Conservation (phyloP, 176 grass and related monocot species). For the Eleusine indica region DNA sequence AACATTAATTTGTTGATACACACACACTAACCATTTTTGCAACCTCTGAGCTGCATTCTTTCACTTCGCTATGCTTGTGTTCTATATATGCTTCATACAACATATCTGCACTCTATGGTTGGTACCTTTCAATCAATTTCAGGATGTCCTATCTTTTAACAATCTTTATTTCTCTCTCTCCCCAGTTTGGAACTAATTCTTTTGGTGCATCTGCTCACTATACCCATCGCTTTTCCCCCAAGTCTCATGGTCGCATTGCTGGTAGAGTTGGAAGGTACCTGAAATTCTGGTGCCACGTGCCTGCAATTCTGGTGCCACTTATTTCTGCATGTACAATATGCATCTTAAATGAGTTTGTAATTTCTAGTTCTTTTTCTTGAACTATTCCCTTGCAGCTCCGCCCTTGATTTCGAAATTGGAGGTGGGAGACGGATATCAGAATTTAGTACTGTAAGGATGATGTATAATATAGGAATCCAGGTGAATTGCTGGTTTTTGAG, state of each 20-base stretch:
- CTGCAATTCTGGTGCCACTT: conserved; percentile 28
- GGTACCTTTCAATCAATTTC: conserved; percentile 6
- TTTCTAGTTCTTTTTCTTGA: conserved; percentile 23
- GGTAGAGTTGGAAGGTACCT: conserved; percentile 88
- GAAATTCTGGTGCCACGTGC: conserved; percentile 9
- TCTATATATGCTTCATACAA: conserved; percentile 18
- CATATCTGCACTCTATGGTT: background rate
- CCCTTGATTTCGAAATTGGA: conserved; percentile 95
- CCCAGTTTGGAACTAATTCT: conserved; percentile 81
- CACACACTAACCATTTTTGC: conserved; percentile 8
- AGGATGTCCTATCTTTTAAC: conserved; percentile 15
- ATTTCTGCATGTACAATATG: conserved; percentile 13
- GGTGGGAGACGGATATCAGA: conserved; percentile 89
- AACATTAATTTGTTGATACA: conserved; percentile 2
- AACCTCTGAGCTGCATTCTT: conserved; percentile 11
- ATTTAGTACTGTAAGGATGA: conserved; percentile 84
- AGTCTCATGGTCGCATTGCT: conserved; percentile 84
- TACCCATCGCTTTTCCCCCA: conserved; percentile 65
- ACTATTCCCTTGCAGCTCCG: conserved; percentile 58
- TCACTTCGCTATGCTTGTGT: conserved; percentile 2
- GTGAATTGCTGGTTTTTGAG: conserved; percentile 47
- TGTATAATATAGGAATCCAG: conserved; percentile 97
- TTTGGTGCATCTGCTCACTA: conserved; percentile 90
- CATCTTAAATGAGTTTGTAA: conserved; percentile 27
- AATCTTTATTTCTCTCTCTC: conserved; percentile 15